phyloP scores from a whole-genome alignment of 495 filamentous ascomycete genomes.

The Patellaria atrata region DNA sequence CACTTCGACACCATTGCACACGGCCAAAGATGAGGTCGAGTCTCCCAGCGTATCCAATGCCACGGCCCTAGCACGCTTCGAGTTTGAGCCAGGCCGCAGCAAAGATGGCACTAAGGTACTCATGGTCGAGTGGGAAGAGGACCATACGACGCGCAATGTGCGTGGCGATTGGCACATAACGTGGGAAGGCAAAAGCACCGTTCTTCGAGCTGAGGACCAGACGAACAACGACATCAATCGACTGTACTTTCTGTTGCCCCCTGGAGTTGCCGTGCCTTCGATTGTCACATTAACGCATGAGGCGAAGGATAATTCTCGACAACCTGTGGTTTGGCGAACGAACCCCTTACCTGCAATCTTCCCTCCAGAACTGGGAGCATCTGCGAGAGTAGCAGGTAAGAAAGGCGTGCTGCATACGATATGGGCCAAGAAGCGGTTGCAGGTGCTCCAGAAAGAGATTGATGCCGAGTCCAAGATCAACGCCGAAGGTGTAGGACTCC shows the following conservation, averaged over 20 bases:
- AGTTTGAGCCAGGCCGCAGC: slow-evolving; percentile 61
- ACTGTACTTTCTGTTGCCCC: slow-evolving; percentile 60
- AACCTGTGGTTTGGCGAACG: slow-evolving; percentile 30
- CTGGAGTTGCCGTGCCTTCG: slow-evolving; percentile 49
- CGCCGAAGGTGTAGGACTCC: slow-evolving; percentile 59
- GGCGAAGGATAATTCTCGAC: slow-evolving; percentile 22
- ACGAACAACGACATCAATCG: slow-evolving; percentile 42
- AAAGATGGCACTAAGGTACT: slow-evolving; percentile 75
- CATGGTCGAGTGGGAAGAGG: slow-evolving; percentile 72
- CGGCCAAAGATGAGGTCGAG: slow-evolving; percentile 26
- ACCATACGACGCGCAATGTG: slow-evolving; percentile 28
- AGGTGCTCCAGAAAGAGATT: slow-evolving; percentile 33
- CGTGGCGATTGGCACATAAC: slow-evolving; percentile 52
- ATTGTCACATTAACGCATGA: slow-evolving; percentile 48
- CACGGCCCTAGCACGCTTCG: slow-evolving; percentile 60
- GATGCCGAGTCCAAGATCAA: slow-evolving; percentile 38
- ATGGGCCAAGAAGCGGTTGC: slow-evolving; percentile 65
- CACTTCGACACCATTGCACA: slow-evolving; percentile 16
- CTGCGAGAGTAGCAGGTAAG: slow-evolving; percentile 49
- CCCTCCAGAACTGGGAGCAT: slow-evolving; percentile 51
- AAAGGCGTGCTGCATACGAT: slow-evolving; percentile 71
- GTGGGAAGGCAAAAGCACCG: slow-evolving; percentile 58
- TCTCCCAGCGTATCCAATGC: slow-evolving; percentile 26
- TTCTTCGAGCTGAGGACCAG: slow-evolving; percentile 49
- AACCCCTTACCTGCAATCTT: slow-evolving; percentile 74